Evolutionary conservation across 306 rosid genomes (phyloP).

Genomic region (Trichosanthes cucumerina): DNA sequence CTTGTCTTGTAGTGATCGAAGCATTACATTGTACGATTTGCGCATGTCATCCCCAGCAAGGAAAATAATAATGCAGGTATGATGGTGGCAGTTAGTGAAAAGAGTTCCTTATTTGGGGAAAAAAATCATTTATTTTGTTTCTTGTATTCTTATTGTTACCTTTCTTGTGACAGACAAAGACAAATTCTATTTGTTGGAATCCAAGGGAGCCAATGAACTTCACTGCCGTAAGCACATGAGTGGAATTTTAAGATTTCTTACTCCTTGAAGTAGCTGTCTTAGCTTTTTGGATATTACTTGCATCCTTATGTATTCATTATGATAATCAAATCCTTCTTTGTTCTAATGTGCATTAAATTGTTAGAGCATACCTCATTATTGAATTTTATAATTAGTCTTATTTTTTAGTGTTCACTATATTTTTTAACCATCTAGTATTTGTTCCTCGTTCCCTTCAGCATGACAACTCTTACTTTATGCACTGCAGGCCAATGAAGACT

Average conservation of each 20-base stretch:
- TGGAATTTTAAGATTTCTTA: background rate
- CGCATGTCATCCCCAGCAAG: conserved; percentile 59
- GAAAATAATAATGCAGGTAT: conserved; percentile 73
- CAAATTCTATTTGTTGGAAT: conserved; percentile 83
- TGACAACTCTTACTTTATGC: conserved; percentile 3
- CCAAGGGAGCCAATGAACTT: conserved; percentile 97
- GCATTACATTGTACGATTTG: conserved; percentile 73
- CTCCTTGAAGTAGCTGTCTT: background rate
- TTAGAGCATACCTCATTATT: background rate
- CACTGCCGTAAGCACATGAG: conserved; percentile 61
- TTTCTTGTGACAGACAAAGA: conserved; percentile 58
- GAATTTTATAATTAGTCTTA: background rate
- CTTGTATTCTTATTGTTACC: conserved; percentile 23
- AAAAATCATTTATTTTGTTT: background rate
- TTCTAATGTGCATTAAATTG: background rate
- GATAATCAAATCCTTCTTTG: background rate
- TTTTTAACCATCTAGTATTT: background rate
- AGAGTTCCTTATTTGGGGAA: background rate
- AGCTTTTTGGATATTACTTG: background rate
- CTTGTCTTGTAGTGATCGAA: conserved; percentile 52
- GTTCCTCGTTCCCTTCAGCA: background rate
- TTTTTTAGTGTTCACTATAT: background rate
- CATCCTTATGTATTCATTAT: background rate
- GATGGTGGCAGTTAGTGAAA: background rate
- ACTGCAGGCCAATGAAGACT: conserved; percentile 86